A percentile compares a stretch with the other conserved stretches of the same genome.
These are phyloP conservation scores for Vachellia collinsii DNA, from an alignment of 306 rosid species.

Conservation along the genomic window DNA sequence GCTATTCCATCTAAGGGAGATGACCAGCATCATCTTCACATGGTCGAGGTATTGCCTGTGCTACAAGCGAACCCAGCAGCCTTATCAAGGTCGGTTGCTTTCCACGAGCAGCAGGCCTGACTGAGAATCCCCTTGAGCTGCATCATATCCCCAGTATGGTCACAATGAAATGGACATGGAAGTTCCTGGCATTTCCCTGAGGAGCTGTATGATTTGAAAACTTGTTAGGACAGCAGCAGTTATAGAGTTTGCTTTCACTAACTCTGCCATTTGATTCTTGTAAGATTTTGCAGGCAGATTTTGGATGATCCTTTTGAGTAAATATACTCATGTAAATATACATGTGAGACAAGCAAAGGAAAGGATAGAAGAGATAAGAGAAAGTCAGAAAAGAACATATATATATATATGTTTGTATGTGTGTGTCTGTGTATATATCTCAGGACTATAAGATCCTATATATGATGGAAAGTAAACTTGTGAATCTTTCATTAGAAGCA, in stretches of 20 bases:
- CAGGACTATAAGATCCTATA: slow-evolving; percentile 37
- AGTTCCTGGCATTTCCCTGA: slow-evolving; percentile 5
- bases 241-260: slow-evolving; percentile 31
- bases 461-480: slow-evolving; percentile 27
- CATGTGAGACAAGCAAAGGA: slow-evolving; percentile 41
- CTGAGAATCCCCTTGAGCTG: slow-evolving; percentile 14
- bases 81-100: slow-evolving; percentile 66
- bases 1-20: slow-evolving; percentile 61
- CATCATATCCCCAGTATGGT: slow-evolving; percentile 22
- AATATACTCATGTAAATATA: slow-evolving; percentile 53
- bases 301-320: slow-evolving; percentile 43
- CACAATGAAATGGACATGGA: slow-evolving; percentile 31
- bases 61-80: slow-evolving; percentile 89
- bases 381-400: slow-evolving; percentile 26
- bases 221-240: slow-evolving; percentile 36
- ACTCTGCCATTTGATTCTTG: slow-evolving; percentile 25
- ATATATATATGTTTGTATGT: no score
- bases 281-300: slow-evolving; percentile 47
- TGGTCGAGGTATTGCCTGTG: slow-evolving; percentile 44
- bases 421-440: slow-evolving; percentile 35
- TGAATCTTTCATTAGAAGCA: slow-evolving; percentile 11
- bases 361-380: not conserved
- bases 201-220: slow-evolving; percentile 35
- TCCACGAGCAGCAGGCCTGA: slow-evolving; percentile 63
- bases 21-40: slow-evolving; percentile 35